Evolutionary conservation across 2,329 filamentous ascomycete genomes (phyloP), one percentile per base, ranked within the genome.

Genomic region (Lasiodiplodia hormozganensis): DNA sequence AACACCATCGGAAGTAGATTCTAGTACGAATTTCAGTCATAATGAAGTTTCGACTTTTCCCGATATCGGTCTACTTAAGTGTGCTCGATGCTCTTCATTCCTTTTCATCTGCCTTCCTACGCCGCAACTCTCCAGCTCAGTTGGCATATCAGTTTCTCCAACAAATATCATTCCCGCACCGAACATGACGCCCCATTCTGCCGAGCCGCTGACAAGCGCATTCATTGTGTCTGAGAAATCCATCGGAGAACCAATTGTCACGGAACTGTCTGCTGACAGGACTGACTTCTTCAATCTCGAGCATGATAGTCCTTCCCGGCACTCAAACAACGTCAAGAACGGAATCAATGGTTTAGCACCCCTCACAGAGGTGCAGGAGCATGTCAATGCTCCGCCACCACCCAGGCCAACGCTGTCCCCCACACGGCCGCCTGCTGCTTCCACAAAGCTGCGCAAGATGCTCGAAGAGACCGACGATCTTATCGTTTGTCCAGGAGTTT

Each of bases 401-500:
- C 56, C 36, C 12, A 60, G 28, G 16, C 57, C 57, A 12, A 49
- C 21, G 34, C 38, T 62, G 8, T 49, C 57, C 10, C 4, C 57
- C 3, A 40, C 10, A n/a, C 23, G 28, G 16, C 47, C 43, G 16
- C 64, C 51, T 14, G 31, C 67, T 8, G 67, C 23, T 6, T 21
- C 68, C 6, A 34, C 31, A 4, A 57, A 43, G 52, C 60, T 79
- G 21, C 72, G 77, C 23, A 64, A 58, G 11, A 75, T 79, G 76
- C 65, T 79, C 16, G 74, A 73, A 2, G 74, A 78, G 67, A 73
- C 73, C 1, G 71, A 74, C 1, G 77, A 78, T 72, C 53, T 79
- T 38, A 74, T 91, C 40, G 83, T 90, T 2, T 88, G 86, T 65
- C 89, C 89, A 0, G 89, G 89, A 34, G 88, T 92, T 3, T 90